Evolutionary conservation across 805 yeast genomes (phyloP).

Genomic region (Barnettozyma vustinii): DNA sequence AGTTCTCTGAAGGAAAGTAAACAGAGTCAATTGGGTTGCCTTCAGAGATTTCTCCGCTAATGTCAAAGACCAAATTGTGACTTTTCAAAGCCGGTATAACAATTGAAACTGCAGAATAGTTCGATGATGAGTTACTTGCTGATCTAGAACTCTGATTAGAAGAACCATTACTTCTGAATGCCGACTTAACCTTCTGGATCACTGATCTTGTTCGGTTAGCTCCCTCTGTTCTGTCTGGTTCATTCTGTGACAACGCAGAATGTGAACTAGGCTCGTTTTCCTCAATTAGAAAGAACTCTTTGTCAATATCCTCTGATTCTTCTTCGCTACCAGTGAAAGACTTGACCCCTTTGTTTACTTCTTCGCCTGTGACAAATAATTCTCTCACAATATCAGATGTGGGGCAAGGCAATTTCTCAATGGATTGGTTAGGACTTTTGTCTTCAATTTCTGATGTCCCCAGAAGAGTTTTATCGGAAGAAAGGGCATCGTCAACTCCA

Average conservation of each 20-base stretch:
- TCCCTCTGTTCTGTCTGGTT: background rate
- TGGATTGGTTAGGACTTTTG: background rate
- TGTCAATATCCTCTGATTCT: background rate
- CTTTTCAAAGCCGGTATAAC: conserved; percentile 15
- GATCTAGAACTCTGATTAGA: conserved; percentile 3
- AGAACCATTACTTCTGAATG: conserved; percentile 5
- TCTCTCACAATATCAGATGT: conserved; percentile 3
- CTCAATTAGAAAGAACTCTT: background rate
- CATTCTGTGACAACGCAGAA: background rate
- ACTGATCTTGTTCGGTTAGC: conserved; percentile 9
- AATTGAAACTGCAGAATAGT: conserved; percentile 14
- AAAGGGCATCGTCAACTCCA: background rate
- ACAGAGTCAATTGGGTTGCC: conserved; percentile 11
- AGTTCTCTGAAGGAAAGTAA: conserved; percentile 10
- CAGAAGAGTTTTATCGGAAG: background rate
- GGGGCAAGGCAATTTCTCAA: background rate
- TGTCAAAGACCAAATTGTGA: conserved; percentile 7
- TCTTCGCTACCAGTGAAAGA: background rate
- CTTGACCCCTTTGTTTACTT: background rate
- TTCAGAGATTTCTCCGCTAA: conserved; percentile 11
- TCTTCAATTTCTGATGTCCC: background rate
- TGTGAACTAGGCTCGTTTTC: background rate
- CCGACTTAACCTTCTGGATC: conserved; percentile 11
- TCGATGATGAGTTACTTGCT: conserved; percentile 8
- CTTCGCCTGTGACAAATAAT: background rate